Evolutionary conservation across 768 basidiomycete species (phyloP).

Genomic region (Sutorius australiensis): DNA sequence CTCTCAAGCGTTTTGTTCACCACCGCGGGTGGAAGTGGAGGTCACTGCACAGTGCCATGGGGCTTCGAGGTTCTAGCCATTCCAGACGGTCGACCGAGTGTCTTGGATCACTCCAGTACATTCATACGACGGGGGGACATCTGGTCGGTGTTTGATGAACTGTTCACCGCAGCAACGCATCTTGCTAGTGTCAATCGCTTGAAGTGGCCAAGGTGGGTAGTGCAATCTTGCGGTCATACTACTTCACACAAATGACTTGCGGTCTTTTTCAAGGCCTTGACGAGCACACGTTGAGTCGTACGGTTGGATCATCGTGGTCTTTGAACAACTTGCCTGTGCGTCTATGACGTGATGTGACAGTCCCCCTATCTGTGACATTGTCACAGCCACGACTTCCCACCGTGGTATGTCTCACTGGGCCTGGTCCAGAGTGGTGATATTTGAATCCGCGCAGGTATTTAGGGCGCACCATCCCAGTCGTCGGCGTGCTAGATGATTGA

Average conservation of each 20-base stretch:
- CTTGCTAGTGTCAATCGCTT: conserved; percentile 7
- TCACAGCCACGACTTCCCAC: conserved; percentile 19
- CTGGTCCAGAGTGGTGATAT: neutral
- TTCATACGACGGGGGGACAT: conserved; percentile 25
- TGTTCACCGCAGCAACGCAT: neutral
- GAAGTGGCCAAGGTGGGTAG: neutral
- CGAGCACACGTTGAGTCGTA: conserved; percentile 30
- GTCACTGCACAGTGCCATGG: conserved; percentile 3
- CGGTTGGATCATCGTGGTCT: conserved; percentile 24
- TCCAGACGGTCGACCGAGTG: conserved; percentile 27
- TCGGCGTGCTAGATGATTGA: neutral
- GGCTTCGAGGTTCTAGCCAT: neutral
- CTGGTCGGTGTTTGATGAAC: conserved; percentile 3
- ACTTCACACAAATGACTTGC: conserved; percentile 29
- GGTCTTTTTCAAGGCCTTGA: conserved; percentile 21
- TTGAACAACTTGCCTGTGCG: conserved; percentile 30
- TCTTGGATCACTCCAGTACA: conserved; percentile 30
- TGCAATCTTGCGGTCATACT: conserved; percentile 20
- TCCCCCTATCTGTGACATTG: conserved; percentile 26
- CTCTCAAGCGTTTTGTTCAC: conserved; percentile 12
- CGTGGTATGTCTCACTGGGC: conserved; percentile 1
- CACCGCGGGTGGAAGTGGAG: conserved; percentile 2
- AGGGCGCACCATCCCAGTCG: conserved; percentile 4
- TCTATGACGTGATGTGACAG: conserved; percentile 26
- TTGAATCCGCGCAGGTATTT: neutral